phyloP scores from a whole-genome alignment of 2,329 filamentous ascomycete species.

The Alternaria triticina region DNA sequence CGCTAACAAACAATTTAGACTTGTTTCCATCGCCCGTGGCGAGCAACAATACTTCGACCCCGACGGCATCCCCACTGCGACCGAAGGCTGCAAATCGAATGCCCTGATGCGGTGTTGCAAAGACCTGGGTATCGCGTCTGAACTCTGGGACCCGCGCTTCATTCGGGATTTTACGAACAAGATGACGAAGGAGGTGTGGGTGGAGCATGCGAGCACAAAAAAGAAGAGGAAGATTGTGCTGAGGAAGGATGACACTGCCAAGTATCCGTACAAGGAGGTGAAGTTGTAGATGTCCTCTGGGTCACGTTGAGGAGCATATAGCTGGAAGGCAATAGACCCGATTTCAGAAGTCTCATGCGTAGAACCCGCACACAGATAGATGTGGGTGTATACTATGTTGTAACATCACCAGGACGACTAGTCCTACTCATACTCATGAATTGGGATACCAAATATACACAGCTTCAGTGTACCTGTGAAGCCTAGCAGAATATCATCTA shows the following conservation, averaged over 20 bases:
- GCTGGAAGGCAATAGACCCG: neutral
- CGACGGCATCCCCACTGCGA: conserved; percentile 89
- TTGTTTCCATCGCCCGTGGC: conserved; percentile 89
- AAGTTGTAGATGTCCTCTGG: conserved; percentile 22
- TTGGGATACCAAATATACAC: conserved; percentile 1
- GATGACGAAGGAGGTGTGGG: conserved; percentile 81
- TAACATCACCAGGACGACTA: neutral
- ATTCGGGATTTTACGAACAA: conserved; percentile 81
- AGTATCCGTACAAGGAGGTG: conserved; percentile 66
- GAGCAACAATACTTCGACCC: conserved; percentile 93
- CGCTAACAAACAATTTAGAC: conserved; percentile 58
- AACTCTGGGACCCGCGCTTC: conserved; percentile 95
- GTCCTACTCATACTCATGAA: neutral
- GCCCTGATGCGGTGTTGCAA: conserved; percentile 98
- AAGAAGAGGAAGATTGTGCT: conserved; percentile 88
- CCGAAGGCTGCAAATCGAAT: conserved; percentile 97
- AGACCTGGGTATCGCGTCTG: conserved; percentile 90
- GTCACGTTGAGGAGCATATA: neutral
- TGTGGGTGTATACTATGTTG: neutral
- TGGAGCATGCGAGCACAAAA: conserved; percentile 85
- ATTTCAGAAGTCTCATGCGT: conserved; percentile 1
- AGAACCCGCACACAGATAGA: neutral
- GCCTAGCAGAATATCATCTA: conserved; percentile 7
- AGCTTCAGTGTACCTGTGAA: conserved; percentile 1
- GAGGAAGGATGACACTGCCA: conserved; percentile 79